Base-by-base conservation (phyloP, 2,329 filamentous ascomycete genomes). In the Fusarium incarnatum region DNA sequence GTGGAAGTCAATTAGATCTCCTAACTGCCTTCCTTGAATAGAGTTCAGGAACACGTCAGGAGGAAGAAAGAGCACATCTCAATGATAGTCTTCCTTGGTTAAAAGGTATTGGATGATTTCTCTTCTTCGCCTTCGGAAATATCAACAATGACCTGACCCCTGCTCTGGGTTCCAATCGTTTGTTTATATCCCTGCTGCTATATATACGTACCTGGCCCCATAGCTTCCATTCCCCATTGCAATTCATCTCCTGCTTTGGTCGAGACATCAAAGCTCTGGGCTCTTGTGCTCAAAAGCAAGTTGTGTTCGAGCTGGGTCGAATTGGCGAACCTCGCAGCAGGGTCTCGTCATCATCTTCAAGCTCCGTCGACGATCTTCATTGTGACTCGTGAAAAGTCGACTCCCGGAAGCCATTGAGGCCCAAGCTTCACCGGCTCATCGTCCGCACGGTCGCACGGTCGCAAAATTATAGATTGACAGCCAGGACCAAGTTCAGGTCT, bases 151-250 rank as follows among this genome's bases (percentile, higher is more conserved):
- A 63, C 60, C 59, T 55, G 18, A 41, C 34, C 57, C 61, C 48
- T 56, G 61, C 22, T 37, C 22, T 27, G 28, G 20, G 59, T 56
- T 60, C 56, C 59, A 50, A 48, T 44, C 40, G 22, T 65, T 56
- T 71, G 37, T 50, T 68, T 52, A 53, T n/a, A 64, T 42, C 71
- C 58, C 59, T 61, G 60, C 47, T 49, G 11, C 41, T 49, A 47
- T 55, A 54, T 65, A 25, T 73, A 65, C 58, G 63, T 74, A 68
- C 70, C 57, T 47, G 46, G 60, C 45, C 50, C 64, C 70, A 52
- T 57, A 49, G 46, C 57, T 58, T 25, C 45, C 53, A 50, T 60
- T 59, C 44, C 34, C 32, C 46, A 41, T 56, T 48, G 20, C 46
- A 25, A 47, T 57, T 58, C 60, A 32, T 47, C 60, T 50, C 45